Evolutionary conservation across 805 yeast species (phyloP), one percentile per base, ranked within the genome.

Genomic region (Nakazawaea ernobii): DNA sequence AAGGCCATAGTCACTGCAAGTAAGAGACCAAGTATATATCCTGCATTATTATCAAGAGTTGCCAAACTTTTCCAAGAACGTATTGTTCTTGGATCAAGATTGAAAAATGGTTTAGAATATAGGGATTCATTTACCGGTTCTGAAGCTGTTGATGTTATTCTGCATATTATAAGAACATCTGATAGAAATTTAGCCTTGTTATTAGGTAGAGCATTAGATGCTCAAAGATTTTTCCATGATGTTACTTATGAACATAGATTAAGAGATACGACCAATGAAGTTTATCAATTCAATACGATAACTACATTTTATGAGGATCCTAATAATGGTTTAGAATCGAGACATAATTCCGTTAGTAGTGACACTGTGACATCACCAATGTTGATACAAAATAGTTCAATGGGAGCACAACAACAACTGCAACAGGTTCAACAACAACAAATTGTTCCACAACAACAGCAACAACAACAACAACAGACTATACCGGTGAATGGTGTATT

Each of bases 61-160:
- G 96, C 97, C 0, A 76, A 74, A 20, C 75, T 80, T 24, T 89
- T 92, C 64, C 79, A 81, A 53, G 87, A 84, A 50, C 69, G 80
- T 20, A 75, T 90, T 29, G 78, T 78, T 20, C 61, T 86, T 11
- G 86, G 90, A 2, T 88, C 89, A 50, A 80, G 87, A 53, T 85
- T 84, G 60, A 94, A 92, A 60, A 92, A 91, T 67, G 97, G 96
- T 14, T 74, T 91, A 55, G 85, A 89, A 52, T 92, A 90, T 65
- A 85, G 95, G 60, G 95, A 91, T 60, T 84, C 97, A 0, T 94
- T 94, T 59, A 85, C 96, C 0, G 99, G 99, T 32, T 74, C 87
- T 20, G 94, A 88, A 65, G 97, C 98, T 0, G 96, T 94, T 29
- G 97, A 90, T 62, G 77, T 83, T n/a, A 81, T 94, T 50, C 84